A percentile compares a stretch with the other conserved stretches of the same genome.
Conservation (phyloP, 441 rosid species). For the Breynia disticha region DNA sequence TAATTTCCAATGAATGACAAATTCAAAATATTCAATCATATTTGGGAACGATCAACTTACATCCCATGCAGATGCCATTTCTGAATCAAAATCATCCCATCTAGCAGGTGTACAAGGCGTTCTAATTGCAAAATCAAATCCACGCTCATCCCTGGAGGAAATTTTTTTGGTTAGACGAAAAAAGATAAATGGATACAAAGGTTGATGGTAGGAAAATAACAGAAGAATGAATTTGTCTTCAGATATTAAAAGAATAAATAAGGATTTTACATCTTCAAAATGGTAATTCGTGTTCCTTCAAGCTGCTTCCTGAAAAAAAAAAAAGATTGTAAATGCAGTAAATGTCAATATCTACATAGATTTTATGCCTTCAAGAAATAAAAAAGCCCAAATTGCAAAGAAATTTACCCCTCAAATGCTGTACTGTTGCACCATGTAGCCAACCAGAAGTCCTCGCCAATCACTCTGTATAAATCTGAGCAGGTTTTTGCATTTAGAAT, state of each 20-base stretch:
- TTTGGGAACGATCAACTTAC: slow-evolving; percentile 40
- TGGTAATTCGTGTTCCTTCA: slow-evolving; percentile 92
- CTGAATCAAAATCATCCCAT: slow-evolving; percentile 88
- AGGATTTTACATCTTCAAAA: slow-evolving; percentile 46
- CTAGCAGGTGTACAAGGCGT: slow-evolving; percentile 95
- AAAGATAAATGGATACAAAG: slow-evolving; percentile 1
- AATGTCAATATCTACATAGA: slow-evolving; percentile 11
- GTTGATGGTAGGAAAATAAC: not conserved
- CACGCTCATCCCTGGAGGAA: slow-evolving; percentile 53
- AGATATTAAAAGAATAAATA: too few relatives aligned
- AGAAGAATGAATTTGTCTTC: too few relatives aligned
- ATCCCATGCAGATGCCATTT: slow-evolving; percentile 92
- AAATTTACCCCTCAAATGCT: slow-evolving; percentile 65
- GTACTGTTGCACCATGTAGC: slow-evolving; percentile 92
- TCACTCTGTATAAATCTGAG: slow-evolving; percentile 63
- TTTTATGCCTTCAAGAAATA: slow-evolving; percentile 13
- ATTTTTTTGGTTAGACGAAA: slow-evolving; percentile 14
- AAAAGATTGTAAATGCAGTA: slow-evolving; percentile 18
- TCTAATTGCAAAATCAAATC: slow-evolving; percentile 81
- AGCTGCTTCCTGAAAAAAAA: slow-evolving; percentile 70
- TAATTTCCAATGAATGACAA: not conserved
- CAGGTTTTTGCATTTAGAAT: slow-evolving; percentile 62
- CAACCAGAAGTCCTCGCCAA: slow-evolving; percentile 98
- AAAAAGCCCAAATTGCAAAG: slow-evolving; percentile 6
- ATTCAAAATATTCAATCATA: not conserved